Percentiles rank a stretch among this genome's conserved stretches.
These are phyloP conservation scores for Alisma plantagoaquatica DNA, from an alignment of 106 monocot genomes.

Conservation along the genomic window DNA sequence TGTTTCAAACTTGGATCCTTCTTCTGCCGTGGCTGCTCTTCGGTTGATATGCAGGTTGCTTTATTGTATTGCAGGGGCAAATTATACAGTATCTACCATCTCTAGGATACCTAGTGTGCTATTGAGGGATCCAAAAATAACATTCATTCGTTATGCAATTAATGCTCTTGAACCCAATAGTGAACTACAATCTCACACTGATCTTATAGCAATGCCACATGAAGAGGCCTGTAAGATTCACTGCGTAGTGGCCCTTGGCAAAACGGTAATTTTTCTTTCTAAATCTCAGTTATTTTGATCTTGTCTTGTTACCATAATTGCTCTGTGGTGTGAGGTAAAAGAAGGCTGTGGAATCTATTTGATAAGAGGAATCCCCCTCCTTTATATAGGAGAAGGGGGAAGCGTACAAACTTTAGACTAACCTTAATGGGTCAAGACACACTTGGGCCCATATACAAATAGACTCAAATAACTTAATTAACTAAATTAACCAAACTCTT, in stretches of 20 bases:
- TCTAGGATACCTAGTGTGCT: conserved; percentile 45
- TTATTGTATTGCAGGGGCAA: conserved; percentile 51
- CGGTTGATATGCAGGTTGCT: conserved; percentile 69
- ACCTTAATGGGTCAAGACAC: no score
- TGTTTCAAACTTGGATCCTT: conserved; percentile 38
- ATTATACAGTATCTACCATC: conserved; percentile 32
- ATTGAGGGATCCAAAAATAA: conserved; percentile 36
- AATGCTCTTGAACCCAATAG: conserved; percentile 46
- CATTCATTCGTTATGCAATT: conserved; percentile 36
- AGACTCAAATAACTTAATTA: no score
- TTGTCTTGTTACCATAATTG: no score
- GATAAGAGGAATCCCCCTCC: no score
- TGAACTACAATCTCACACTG: conserved; percentile 36
- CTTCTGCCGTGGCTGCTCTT: conserved; percentile 38
- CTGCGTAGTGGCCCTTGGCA: conserved; percentile 47
- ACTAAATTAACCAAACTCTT: no score
- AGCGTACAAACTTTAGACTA: no score
- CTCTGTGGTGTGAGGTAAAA: no score
- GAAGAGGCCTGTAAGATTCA: conserved; percentile 44
- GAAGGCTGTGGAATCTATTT: no score
- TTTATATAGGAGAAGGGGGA: no score
- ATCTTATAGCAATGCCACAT: conserved; percentile 17
- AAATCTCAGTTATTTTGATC: not conserved
- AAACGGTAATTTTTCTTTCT: conserved; percentile 40
- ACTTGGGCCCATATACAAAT: no score